Evolutionary conservation across 371 early-diverging fungal species (phyloP), one percentile per base, ranked within the genome.

Genomic region (Lichtheimia corymbifera): DNA sequence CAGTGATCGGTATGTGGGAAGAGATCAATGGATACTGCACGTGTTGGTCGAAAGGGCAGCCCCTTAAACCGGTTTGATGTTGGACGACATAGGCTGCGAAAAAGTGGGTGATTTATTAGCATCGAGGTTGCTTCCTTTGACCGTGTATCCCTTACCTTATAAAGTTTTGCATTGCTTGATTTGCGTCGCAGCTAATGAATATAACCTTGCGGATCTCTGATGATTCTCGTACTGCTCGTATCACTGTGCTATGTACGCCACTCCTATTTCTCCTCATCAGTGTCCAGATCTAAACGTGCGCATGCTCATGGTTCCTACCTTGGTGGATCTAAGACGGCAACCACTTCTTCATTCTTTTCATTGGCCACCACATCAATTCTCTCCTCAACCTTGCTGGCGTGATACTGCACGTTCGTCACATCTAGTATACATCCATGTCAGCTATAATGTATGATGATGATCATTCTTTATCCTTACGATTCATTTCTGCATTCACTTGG

Each of bases 241-340:
- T 86, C 13, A 93, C 93, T 41, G 68, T 73, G 6, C 70, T 51
- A 64, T 88, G 83, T n/a, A 91, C 82, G 41, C 91, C 91, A 47
- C 71, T 72, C 68, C 78, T 77, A 51, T 22, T 15, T 15, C 27
- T 20, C 6, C 7, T n/a, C 7, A 22, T 52, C 17, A 43, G 56
- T 17, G 3, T 40, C 43, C 44, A 1, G 13, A 12, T 28, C 24
- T 63, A 43, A 2, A 5, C 5, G n/a, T 6, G 4, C 6, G 5
- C 11, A 47, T 7, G 22, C 14, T 5, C 11, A 9, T 47, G 5
- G 24, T 14, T 25, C 5, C 58, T 76, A 79, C 82, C 95, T 80
- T 35, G 94, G 92, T 15, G 95, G 95, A 73, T 95, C 95, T 58
- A 95, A 63, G 6, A 95, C 82, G 20, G 84, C 87, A 13, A 85